Evolutionary conservation across 768 basidiomycete species (phyloP).

Genomic region (Suillus paluster): DNA sequence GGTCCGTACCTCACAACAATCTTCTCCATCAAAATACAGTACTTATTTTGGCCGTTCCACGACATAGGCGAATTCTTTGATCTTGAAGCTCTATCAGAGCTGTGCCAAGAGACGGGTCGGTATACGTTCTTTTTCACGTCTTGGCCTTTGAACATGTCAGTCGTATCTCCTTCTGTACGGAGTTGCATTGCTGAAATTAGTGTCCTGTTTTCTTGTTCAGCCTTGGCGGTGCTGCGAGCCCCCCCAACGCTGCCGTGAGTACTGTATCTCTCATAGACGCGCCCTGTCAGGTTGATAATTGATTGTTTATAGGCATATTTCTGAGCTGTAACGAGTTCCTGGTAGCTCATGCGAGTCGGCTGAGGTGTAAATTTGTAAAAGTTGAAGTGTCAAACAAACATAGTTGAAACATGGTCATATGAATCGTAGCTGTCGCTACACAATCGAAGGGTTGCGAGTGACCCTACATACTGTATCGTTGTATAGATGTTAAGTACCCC

Average conservation of each 20-base stretch:
- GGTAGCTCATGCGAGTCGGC: constrained; percentile 2
- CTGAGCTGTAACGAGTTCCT: constrained; percentile 17
- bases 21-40: neutral
- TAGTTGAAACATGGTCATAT: neutral
- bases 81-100: constrained; percentile 61
- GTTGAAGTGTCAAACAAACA: neutral
- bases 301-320: constrained; percentile 29
- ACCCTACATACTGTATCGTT: constrained; percentile 4
- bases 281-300: constrained; percentile 7
- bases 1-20: constrained; percentile 39
- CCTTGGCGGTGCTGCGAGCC: constrained; percentile 71
- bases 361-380: constrained; percentile 8
- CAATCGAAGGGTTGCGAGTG: constrained; percentile 2
- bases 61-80: constrained; percentile 70
- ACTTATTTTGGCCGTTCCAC: neutral
- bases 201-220: constrained; percentile 24
- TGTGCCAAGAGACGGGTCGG: constrained; percentile 58
- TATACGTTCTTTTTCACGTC: constrained; percentile 81
- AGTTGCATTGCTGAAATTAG: constrained; percentile 1
- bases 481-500: neutral
- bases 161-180: constrained; percentile 15
- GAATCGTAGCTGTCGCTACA: neutral
- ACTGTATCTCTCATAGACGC: neutral
- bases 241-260: constrained; percentile 72
- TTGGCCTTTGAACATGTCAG: constrained; percentile 75